Evolutionary conservation across 176 grass and related monocot genomes (phyloP).

Genomic region (maize (Zea mays)): DNA sequence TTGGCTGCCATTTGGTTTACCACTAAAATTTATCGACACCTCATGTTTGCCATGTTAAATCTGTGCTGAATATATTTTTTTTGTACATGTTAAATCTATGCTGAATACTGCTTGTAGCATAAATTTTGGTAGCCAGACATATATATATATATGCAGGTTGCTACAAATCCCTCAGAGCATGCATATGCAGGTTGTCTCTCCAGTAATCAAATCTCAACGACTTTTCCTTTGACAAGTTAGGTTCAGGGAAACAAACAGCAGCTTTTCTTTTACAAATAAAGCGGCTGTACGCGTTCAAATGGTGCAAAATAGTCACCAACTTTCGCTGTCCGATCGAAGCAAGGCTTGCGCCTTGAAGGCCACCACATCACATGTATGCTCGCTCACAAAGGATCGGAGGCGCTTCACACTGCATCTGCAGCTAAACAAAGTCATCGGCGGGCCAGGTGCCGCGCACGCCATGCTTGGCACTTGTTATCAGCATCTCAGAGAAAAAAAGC

Average conservation of each 20-base stretch:
- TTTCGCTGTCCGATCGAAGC: background rate
- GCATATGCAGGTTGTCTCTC: background rate
- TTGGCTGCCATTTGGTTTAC: background rate
- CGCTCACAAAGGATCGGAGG: too few species aligned
- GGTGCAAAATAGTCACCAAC: background rate
- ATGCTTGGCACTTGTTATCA: constrained; percentile 9
- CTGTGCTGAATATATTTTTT: background rate
- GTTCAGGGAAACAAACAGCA: background rate
- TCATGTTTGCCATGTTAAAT: background rate
- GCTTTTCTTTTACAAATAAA: constrained; percentile 13
- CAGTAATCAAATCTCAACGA: background rate
- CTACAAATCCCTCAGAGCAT: too few species aligned
- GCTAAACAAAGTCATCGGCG: constrained; percentile 4
- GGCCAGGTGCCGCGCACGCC: background rate
- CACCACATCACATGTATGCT: background rate
- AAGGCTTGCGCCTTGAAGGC: background rate
- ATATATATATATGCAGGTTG: too few species aligned
- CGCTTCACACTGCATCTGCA: background rate
- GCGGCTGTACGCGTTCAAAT: background rate
- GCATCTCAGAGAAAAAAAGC: constrained; percentile 7
- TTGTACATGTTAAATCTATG: background rate
- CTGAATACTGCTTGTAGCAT: too few species aligned
- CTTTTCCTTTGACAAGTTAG: constrained; percentile 14
- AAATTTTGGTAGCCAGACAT: too few species aligned
- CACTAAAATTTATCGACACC: background rate